Evolutionary conservation across 164 flowering plant genomes (phyloP), one percentile per base, ranked within the genome.

Genomic region (Magnolia officinalis): DNA sequence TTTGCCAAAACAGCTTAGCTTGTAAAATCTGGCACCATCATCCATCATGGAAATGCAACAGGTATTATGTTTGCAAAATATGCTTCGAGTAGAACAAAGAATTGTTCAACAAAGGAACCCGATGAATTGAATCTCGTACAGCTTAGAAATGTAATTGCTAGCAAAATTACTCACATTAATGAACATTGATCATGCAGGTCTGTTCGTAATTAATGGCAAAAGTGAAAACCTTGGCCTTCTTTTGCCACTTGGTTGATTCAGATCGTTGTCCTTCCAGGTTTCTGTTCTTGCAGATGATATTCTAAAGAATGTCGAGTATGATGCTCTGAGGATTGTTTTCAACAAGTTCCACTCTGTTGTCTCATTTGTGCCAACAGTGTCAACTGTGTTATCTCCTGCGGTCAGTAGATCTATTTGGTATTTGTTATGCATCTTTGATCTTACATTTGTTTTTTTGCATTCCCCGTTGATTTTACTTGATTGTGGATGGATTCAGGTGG

Each of bases 211-310:
- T 37, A 37, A 37, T 37, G 45, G 4, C 45, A 37, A 37, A 4
- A 37, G 45, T 37, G 45, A 37, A 37, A 37, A 37, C 45, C 45
- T 37, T 37, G 45, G 45, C 45, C 45, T 37, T 5, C 6, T 37
- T 37, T 37, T 37, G 45, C 6, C 45, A 37, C 72, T 9, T 37
- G 29, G 45, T 37, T 37, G 45, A 37, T 37, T 37, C 18, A 10
- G 8, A 37, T 79, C 16, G 58, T 73, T n/a, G 59, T 72, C 21
- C 58, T 78, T 82, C 59, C 86, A 95, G 99, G 92, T 93, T 71
- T 86, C 99, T 75, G 96, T 89, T 79, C 80, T 95, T 75, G 98
- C 97, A 23, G 98, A 95, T 88, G 98, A 95, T 73, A 92, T 95
- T 80, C 78, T 95, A 66, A 95, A 95, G 89, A 95, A 89, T 79